A percentile compares a stretch with the other conserved stretches of the same genome.
Conservation (phyloP, 1,284 basidiomycete genomes). For the Athelia sp. region DNA sequence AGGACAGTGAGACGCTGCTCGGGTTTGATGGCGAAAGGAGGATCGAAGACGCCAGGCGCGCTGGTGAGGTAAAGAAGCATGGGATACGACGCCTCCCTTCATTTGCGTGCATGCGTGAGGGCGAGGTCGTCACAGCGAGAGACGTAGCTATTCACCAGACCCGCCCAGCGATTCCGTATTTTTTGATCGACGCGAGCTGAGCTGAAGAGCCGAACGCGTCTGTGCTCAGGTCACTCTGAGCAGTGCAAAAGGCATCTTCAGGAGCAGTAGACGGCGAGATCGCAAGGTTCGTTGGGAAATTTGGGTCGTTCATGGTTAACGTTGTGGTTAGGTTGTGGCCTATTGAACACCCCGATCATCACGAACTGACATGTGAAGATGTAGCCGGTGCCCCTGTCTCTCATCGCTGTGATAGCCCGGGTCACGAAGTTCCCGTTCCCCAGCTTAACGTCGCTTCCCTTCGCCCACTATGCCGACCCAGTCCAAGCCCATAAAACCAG, state of each 20-base stretch:
- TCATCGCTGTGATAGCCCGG: not conserved
- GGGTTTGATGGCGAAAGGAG: constrained; percentile 35
- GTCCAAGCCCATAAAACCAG: constrained; percentile 41
- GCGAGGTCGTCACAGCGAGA: not conserved
- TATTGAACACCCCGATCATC: too few species aligned
- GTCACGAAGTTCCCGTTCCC: not conserved
- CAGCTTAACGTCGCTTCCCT: not conserved
- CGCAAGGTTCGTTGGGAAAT: constrained; percentile 29
- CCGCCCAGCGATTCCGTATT: constrained; percentile 72
- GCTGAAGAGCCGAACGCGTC: constrained; percentile 37
- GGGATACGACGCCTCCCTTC: constrained; percentile 71
- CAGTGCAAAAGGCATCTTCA: not conserved
- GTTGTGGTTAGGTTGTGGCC: too few species aligned
- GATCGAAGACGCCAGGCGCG: constrained; percentile 39
- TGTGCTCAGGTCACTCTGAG: too few species aligned
- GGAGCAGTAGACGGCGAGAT: constrained; percentile 16
- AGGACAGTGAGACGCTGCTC: constrained; percentile 32
- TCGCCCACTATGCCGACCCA: constrained; percentile 43
- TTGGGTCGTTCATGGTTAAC: constrained; percentile 19
- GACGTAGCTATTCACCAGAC: constrained; percentile 49
- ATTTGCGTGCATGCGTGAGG: not conserved
- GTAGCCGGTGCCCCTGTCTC: not conserved
- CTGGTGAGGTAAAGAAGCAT: constrained; percentile 51
- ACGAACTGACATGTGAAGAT: not conserved
- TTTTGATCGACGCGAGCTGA: constrained; percentile 56